A percentile compares a stretch with the other conserved stretches of the same genome.
Evolutionary conservation across 805 yeast species (phyloP).

Genomic region (Torulaspora franciscae): DNA sequence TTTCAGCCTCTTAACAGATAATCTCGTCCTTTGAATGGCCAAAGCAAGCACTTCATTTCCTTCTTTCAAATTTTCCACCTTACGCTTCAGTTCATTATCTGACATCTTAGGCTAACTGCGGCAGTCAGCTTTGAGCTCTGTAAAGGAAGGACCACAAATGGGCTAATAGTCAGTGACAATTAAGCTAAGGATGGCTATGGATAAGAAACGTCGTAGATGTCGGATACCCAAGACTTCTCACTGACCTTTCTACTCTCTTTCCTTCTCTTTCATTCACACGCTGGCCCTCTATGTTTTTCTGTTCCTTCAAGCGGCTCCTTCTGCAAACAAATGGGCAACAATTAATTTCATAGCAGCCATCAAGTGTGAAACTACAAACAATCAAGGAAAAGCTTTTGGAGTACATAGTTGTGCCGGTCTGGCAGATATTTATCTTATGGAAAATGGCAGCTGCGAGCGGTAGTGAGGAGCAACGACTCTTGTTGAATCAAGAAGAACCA

Average conservation of each 20-base stretch:
- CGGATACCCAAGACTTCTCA: neutral
- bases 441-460: constrained; percentile 2
- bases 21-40: constrained; percentile 71
- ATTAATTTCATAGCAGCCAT: neutral
- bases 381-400: neutral
- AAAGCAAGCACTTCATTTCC: constrained; percentile 71
- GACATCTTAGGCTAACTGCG: constrained; percentile 9
- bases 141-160: too few relatives aligned
- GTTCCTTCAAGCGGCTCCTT: neutral
- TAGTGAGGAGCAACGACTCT: constrained; percentile 6
- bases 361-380: neutral
- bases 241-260: neutral
- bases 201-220: neutral
- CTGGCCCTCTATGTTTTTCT: neutral
- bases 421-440: neutral
- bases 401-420: neutral
- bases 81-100: constrained; percentile 59
- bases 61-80: constrained; percentile 67
- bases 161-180: neutral
- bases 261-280: neutral
- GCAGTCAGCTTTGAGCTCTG: too few relatives aligned
- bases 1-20: constrained; percentile 69
- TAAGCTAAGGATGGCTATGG: neutral
- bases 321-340: neutral
- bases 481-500: constrained; percentile 1